These are phyloP conservation scores for Pichia californica DNA, from an alignment of 805 yeast species.

Conservation along the genomic window DNA sequence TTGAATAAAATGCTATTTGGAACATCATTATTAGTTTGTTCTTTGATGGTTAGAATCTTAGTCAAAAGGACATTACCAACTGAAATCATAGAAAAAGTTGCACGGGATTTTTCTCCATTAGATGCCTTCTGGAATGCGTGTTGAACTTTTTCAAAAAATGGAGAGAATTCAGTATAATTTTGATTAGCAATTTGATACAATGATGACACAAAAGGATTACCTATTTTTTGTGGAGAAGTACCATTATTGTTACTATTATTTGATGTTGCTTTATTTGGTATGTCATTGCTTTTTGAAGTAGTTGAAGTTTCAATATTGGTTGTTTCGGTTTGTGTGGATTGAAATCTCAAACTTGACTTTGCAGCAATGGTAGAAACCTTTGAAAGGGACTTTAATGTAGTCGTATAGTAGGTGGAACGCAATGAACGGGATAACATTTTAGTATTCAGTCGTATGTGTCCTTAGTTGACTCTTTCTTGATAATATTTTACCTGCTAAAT, in stretches of 20 bases:
- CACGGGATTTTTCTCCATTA: background rate
- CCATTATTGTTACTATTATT: background rate
- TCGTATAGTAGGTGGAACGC: background rate
- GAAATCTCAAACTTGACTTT: background rate
- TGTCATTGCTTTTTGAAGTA: background rate
- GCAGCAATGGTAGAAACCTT: background rate
- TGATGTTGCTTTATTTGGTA: background rate
- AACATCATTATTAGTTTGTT: slow-evolving; percentile 12
- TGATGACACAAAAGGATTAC: background rate
- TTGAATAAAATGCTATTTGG: slow-evolving; percentile 19
- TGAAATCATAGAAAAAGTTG: background rate
- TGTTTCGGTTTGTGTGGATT: slow-evolving; percentile 1
- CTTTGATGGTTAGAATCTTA: slow-evolving; percentile 8
- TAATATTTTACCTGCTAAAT: too few relatives aligned
- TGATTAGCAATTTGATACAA: background rate
- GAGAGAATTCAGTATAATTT: slow-evolving; percentile 11
- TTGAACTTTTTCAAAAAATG: slow-evolving; percentile 11
- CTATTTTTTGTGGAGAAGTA: background rate
- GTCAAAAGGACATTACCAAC: slow-evolving; percentile 7
- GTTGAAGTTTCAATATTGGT: background rate
- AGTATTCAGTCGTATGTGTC: too few relatives aligned
- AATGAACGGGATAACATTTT: slow-evolving; percentile 3
- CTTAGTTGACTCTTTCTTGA: background rate
- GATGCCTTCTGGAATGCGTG: slow-evolving; percentile 5
- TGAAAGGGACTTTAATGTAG: background rate